phyloP scores from a whole-genome alignment of 352 stramenopile genomes.

The Phytophthora ramorum region DNA sequence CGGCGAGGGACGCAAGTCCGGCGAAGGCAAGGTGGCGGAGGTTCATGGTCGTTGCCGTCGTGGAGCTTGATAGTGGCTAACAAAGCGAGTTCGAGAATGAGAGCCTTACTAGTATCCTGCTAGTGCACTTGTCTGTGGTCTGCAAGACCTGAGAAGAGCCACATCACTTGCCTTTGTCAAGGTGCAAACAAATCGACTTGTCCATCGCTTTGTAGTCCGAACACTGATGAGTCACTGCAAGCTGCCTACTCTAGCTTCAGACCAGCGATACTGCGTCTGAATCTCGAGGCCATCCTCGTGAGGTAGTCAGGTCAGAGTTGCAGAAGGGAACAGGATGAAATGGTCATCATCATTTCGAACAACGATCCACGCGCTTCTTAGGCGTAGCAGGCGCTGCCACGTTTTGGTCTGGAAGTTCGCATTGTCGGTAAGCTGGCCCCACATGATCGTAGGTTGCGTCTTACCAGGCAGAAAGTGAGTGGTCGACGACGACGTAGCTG shows the following conservation, averaged over 20 bases:
- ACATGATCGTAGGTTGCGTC: constrained; percentile 34
- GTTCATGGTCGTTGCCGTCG: not conserved
- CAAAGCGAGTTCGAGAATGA: not conserved
- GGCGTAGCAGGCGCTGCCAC: no score
- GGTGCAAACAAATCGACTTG: not conserved
- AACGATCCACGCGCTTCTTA: no score
- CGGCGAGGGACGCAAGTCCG: not conserved
- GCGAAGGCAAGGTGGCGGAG: not conserved
- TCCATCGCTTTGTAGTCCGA: not conserved
- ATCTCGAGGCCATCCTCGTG: no score
- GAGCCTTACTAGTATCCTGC: not conserved
- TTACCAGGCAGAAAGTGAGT: constrained; percentile 18
- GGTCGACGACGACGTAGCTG: constrained; percentile 20
- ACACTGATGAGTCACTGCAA: not conserved
- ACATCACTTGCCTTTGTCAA: not conserved
- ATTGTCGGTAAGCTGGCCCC: constrained; percentile 33
- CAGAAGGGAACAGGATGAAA: no score
- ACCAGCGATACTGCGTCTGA: not conserved
- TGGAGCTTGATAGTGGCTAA: not conserved
- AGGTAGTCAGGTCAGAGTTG: no score
- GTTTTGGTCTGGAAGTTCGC: no score
- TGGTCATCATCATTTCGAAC: no score
- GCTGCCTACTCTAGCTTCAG: not conserved
- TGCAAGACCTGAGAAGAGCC: not conserved
- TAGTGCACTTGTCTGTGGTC: not conserved